A percentile compares a stretch with the other conserved stretches of the same genome.
These are phyloP conservation scores for Monosporozyma yasuniensis DNA, from an alignment of 805 yeast species.

Conservation along the genomic window DNA sequence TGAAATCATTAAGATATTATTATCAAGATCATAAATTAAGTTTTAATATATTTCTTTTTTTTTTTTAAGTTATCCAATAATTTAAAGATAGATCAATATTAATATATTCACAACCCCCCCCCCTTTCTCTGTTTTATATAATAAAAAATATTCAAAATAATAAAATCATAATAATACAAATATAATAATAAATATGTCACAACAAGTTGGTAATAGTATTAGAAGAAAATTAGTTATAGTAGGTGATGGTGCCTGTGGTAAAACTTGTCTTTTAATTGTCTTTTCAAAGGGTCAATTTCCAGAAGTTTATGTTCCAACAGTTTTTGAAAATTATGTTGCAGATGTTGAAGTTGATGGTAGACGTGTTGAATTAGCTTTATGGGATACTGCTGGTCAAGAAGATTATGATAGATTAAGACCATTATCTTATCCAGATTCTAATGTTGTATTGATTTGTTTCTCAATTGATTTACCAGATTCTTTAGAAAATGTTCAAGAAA, in stretches of 20 bases:
- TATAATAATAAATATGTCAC: constrained; percentile 21
- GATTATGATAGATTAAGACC: constrained; percentile 92
- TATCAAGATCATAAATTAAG: too few species aligned
- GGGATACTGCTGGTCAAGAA: constrained; percentile 99
- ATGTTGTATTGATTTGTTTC: constrained; percentile 84
- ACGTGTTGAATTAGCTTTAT: constrained; percentile 82
- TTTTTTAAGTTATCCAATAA: too few species aligned
- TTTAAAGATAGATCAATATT: too few species aligned
- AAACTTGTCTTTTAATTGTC: constrained; percentile 80
- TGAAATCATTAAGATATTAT: too few species aligned
- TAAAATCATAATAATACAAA: background rate
- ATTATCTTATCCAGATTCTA: constrained; percentile 81
- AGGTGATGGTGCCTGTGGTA: constrained; percentile 97
- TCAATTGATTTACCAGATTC: constrained; percentile 87
- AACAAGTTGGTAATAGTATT: constrained; percentile 28
- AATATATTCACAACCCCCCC: too few species aligned
- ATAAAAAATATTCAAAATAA: background rate
- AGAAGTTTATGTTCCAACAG: constrained; percentile 90
- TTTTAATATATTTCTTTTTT: too few species aligned
- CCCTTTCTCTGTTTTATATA: too few species aligned
- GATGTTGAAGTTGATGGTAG: constrained; percentile 88
- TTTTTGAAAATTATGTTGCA: constrained; percentile 93
- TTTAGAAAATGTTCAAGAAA: constrained; percentile 84
- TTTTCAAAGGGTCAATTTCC: constrained; percentile 86
- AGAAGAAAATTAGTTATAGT: constrained; percentile 84